Base-by-base conservation (phyloP, 2,329 filamentous ascomycete genomes). In the Rhinocladiella similis region DNA sequence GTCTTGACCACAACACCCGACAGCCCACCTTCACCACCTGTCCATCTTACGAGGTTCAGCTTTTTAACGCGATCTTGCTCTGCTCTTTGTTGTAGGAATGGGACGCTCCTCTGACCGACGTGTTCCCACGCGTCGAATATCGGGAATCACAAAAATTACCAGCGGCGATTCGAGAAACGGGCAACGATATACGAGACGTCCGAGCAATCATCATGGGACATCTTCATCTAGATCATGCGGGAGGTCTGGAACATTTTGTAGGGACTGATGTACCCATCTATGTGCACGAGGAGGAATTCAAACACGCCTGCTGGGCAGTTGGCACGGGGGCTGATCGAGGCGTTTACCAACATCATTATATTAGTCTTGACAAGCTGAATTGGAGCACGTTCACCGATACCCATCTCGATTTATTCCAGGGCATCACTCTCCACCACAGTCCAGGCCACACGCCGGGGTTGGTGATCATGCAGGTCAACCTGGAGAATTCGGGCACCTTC, bases 221-320 rank as follows among this genome's bases (percentile, higher is more conserved):
- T 53, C 65, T 80, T 29, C 76, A 79, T 60, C 60, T 78, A 1
- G 77, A 80, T 57, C 77, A 80, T 59, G 77, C 77, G 0, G 77
- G 77, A 2, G 77, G 77, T 0, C 64, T 79, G 1, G 75, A 78
- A 47, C 69, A 78, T 50, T 80, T 80, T 45, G 38, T 71, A 2
- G 68, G 68, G 38, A 76, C 70, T 4, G 71, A 74, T 27, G 66
- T 79, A 5, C 74, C 75, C 4, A 77, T 78, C 49, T 78, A 73
- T 58, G 74, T 78, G 3, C 77, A 80, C 56, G 77, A 80, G 59
- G 71, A 74, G 53, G 77, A 79, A 52, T 70, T 79, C 63, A 72
- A 75, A 50, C 70, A 75, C 35, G 76, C 76, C 1, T 77, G 72
- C 57, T 79, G 74, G 72, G 72, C 72, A 2, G 70, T 74, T 3